A percentile compares a stretch with the other conserved stretches of the same genome.
Conservation (phyloP, 208 protist species). For the Naegleria lovaniensis region DNA sequence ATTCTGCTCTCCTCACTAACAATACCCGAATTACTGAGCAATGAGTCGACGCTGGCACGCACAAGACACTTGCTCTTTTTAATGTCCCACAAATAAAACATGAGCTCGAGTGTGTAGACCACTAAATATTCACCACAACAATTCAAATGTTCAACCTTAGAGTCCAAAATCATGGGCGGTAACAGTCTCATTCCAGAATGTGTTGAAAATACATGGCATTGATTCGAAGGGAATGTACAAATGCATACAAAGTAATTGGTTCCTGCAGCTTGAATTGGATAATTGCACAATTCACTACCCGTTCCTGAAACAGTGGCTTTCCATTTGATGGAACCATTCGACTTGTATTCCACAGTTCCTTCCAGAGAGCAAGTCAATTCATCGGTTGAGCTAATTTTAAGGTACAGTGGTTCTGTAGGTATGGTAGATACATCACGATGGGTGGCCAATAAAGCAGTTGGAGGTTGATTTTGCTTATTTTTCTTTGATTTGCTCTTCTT, state of each 20-base stretch:
- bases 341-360: background rate
- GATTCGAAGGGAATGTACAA: background rate
- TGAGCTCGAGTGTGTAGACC: background rate
- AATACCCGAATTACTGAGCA: background rate
- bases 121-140: background rate
- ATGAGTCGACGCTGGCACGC: background rate
- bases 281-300: background rate
- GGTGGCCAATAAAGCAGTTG: background rate
- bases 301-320: background rate
- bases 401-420: background rate
- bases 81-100: conserved; percentile 17
- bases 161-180: background rate
- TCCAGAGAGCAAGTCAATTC: background rate
- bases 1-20: background rate
- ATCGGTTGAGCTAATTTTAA: background rate
- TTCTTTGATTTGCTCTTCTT: background rate
- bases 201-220: background rate
- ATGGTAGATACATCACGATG: background rate
- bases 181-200: background rate
- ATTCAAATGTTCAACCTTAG: background rate
- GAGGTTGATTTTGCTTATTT: background rate
- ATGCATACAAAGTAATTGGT: background rate
- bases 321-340: background rate
- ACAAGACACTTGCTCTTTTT: background rate
- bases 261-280: background rate